These are phyloP conservation scores for Aspergillus tubingensis DNA, from an alignment of 2,329 filamentous ascomycete species.

Conservation along the genomic window DNA sequence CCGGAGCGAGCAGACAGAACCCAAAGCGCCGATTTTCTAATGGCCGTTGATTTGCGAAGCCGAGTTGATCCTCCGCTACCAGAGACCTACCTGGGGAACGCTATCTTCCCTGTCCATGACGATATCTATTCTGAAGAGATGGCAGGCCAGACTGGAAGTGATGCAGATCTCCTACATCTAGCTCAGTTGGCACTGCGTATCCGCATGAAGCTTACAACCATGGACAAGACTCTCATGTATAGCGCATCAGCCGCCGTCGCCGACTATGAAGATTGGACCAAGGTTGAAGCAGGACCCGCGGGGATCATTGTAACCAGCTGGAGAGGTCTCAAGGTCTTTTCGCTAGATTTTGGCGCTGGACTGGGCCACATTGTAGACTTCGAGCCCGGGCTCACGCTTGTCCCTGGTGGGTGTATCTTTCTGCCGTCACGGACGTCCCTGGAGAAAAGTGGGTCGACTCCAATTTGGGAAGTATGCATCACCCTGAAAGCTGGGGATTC, in stretches of 20 bases:
- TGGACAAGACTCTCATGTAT: slow-evolving; percentile 2
- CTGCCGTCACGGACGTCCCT: neutral
- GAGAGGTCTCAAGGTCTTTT: neutral
- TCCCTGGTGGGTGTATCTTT: neutral
- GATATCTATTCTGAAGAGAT: neutral
- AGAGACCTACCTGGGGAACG: slow-evolving; percentile 8
- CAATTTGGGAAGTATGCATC: neutral
- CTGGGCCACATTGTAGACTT: neutral
- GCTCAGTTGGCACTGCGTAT: neutral
- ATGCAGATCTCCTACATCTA: neutral
- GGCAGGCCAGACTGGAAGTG: neutral
- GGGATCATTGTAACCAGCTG: neutral
- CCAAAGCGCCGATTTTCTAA: neutral
- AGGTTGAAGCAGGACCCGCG: neutral
- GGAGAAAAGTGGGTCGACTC: neutral
- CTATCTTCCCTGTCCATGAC: neutral
- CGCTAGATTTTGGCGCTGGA: neutral
- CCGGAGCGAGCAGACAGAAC: neutral
- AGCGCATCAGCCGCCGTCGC: slow-evolving; percentile 2
- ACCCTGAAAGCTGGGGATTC: neutral
- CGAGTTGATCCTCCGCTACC: slow-evolving; percentile 4
- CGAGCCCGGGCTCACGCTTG: neutral
- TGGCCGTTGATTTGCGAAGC: slow-evolving; percentile 5
- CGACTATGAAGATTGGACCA: slow-evolving; percentile 7
- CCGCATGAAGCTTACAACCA: neutral